These are phyloP conservation scores for Dactylellina sp. DNA, from an alignment of 2,329 filamentous ascomycete species.

Conservation along the genomic window DNA sequence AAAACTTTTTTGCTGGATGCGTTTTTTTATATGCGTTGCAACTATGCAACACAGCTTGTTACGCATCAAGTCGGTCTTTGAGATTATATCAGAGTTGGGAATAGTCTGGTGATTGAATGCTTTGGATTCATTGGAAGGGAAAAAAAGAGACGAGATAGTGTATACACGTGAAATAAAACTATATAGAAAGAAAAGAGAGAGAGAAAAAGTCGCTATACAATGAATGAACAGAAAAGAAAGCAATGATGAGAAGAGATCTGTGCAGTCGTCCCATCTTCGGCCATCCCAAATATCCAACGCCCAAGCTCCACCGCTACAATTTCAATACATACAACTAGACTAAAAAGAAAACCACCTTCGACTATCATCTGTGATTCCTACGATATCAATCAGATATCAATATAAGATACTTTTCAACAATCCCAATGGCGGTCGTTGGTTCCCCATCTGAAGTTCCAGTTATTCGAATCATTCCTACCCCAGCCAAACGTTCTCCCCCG, in stretches of 20 bases:
- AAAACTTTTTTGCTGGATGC: conserved; percentile 3
- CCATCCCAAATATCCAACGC: conserved; percentile 31
- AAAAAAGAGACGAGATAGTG: background rate
- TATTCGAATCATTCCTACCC: conserved; percentile 19
- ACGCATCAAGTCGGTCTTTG: no score
- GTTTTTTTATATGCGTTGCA: no score
- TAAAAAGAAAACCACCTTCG: background rate
- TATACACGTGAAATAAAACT: conserved; percentile 7
- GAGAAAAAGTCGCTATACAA: conserved; percentile 1
- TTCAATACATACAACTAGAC: conserved; percentile 7
- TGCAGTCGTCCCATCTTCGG: conserved; percentile 12
- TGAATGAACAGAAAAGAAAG: background rate
- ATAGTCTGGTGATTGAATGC: background rate
- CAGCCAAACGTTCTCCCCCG: conserved; percentile 39
- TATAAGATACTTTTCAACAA: conserved; percentile 11
- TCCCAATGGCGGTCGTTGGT: conserved; percentile 34
- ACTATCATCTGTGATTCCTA: no score
- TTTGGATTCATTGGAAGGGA: conserved; percentile 1
- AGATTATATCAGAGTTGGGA: no score
- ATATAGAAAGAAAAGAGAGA: no score
- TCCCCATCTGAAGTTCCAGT: conserved; percentile 51
- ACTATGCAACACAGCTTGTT: no score
- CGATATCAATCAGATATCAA: no score
- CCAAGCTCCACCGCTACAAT: conserved; percentile 32
- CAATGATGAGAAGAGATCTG: conserved; percentile 8